phyloP scores from a whole-genome alignment of 2,329 filamentous ascomycete genomes.

The Trichoderma semiorbis region DNA sequence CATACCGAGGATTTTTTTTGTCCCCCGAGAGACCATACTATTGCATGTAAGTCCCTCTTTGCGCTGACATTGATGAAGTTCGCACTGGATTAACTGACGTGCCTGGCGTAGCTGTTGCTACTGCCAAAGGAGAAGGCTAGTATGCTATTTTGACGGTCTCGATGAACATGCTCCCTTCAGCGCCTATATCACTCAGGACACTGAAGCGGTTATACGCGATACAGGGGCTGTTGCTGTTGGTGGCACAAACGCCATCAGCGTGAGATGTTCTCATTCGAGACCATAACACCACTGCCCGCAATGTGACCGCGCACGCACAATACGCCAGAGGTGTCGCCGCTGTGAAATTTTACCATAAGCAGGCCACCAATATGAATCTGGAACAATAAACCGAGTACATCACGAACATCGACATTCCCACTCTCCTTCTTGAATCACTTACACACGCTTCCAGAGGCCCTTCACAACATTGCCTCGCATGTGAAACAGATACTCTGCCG shows the following conservation, averaged over 20 bases:
- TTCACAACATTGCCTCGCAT: background rate
- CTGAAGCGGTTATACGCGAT: no score
- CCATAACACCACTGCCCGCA: no score
- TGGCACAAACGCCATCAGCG: background rate
- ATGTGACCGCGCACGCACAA: no score
- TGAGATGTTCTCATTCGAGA: background rate
- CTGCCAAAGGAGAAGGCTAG: background rate
- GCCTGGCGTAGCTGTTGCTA: background rate
- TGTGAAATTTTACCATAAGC: no score
- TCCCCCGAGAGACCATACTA: background rate
- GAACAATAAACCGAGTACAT: no score
- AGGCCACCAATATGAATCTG: no score
- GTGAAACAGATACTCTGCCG: background rate
- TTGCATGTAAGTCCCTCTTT: background rate
- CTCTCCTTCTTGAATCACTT: background rate
- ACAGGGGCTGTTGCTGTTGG: no score
- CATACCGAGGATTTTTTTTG: no score
- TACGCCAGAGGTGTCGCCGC: no score
- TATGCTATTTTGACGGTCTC: background rate
- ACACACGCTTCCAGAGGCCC: background rate
- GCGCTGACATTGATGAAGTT: background rate
- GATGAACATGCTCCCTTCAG: background rate
- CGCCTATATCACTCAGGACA: no score
- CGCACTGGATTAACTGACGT: background rate
- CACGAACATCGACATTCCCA: background rate